Evolutionary conservation across 352 stramenopile genomes (phyloP).

Genomic region (Phytophthora fragariae): DNA sequence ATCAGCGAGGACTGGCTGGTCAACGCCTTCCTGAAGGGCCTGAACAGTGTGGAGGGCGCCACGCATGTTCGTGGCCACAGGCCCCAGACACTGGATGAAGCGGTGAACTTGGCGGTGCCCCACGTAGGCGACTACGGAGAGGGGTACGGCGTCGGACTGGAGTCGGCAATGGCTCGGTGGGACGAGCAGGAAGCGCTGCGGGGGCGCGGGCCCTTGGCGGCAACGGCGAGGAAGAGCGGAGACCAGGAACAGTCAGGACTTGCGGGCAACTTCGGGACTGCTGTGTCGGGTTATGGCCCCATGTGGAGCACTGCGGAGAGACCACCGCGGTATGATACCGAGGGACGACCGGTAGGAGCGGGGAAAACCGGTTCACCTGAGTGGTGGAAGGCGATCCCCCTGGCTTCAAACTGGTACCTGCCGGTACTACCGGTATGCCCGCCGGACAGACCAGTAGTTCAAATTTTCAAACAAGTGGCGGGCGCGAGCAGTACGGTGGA

Average conservation of each 20-base stretch:
- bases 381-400: constrained; percentile 10
- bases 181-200: neutral
- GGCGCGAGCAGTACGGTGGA: neutral
- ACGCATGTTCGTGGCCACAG: constrained; percentile 9
- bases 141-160: constrained; percentile 5
- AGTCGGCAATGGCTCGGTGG: constrained; percentile 1
- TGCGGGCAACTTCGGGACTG: neutral
- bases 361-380: neutral
- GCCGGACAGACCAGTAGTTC: neutral
- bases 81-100: constrained; percentile 1
- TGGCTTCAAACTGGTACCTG: constrained; percentile 2
- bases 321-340: too few species aligned
- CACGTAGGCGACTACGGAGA: constrained; percentile 15
- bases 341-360: neutral
- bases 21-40: constrained; percentile 7
- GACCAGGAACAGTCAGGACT: neutral
- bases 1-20: constrained; percentile 16
- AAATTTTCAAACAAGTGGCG: neutral
- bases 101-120: neutral
- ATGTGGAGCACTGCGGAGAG: too few species aligned
- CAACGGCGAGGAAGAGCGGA: neutral
- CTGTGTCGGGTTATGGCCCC: too few species aligned
- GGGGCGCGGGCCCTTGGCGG: neutral
- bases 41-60: constrained; percentile 1
- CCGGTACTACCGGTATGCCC: neutral